These are phyloP conservation scores for Leccinum variabile DNA, from an alignment of 1,284 basidiomycete genomes.

Conservation along the genomic window DNA sequence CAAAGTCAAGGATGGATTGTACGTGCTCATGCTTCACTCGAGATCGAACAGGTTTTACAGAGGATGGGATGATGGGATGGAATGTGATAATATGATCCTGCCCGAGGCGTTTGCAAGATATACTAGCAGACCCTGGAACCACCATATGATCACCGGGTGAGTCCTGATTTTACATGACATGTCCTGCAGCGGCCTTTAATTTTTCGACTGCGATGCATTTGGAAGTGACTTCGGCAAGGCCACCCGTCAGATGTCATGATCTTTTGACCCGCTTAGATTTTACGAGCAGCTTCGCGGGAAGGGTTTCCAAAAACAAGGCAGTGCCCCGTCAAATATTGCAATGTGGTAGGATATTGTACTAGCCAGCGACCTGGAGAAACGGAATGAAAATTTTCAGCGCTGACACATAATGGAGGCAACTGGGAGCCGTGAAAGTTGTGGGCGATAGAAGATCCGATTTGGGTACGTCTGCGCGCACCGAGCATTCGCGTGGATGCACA, in stretches of 20 bases:
- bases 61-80: neutral
- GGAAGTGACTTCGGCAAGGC: neutral
- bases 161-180: neutral
- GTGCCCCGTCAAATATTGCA: neutral
- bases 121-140: neutral
- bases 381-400: neutral
- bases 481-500: neutral
- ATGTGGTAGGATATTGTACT: neutral
- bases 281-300: neutral
- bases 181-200: neutral
- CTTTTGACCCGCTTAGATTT: neutral
- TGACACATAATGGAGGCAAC: neutral
- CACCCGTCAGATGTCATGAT: neutral
- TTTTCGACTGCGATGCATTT: neutral
- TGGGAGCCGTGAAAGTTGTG: neutral
- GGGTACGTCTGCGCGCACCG: neutral
- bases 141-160: neutral
- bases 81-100: neutral
- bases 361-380: neutral
- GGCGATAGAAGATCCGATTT: neutral
- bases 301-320: neutral
- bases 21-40: neutral
- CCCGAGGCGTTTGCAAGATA: neutral
- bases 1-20: neutral
- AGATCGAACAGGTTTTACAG: neutral